phyloP scores from a whole-genome alignment of 2,329 filamentous ascomycete genomes.

The Sarocladium strictum region DNA sequence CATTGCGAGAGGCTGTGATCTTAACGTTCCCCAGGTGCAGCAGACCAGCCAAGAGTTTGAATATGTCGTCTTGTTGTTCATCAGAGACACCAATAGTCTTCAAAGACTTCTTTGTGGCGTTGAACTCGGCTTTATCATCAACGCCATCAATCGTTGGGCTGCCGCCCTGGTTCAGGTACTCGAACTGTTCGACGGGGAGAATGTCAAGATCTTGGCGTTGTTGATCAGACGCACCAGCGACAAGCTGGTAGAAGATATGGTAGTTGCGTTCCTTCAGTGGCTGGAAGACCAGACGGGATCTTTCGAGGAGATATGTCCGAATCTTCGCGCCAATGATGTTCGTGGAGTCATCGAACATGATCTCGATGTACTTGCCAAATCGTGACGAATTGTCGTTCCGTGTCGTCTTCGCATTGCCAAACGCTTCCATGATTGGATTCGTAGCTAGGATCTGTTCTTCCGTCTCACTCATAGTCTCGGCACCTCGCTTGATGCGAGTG shows the following conservation, averaged over 20 bases:
- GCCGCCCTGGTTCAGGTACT: slow-evolving; percentile 93
- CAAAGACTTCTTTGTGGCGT: slow-evolving; percentile 79
- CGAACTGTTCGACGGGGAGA: slow-evolving; percentile 80
- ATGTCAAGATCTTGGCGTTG: slow-evolving; percentile 77
- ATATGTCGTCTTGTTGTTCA: slow-evolving; percentile 75
- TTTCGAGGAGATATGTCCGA: slow-evolving; percentile 88
- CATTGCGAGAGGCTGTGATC: slow-evolving; percentile 83
- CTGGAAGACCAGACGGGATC: slow-evolving; percentile 93
- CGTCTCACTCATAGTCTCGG: slow-evolving; percentile 87
- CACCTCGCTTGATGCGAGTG: slow-evolving; percentile 62
- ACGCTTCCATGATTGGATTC: slow-evolving; percentile 99
- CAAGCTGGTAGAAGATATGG: slow-evolving; percentile 97
- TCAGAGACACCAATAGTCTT: slow-evolving; percentile 78
- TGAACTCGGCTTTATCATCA: slow-evolving; percentile 91
- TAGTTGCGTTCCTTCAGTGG: slow-evolving; percentile 97
- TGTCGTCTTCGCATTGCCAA: slow-evolving; percentile 99
- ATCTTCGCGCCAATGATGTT: slow-evolving; percentile 98
- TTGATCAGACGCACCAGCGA: slow-evolving; percentile 81
- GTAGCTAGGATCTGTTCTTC: slow-evolving; percentile 98
- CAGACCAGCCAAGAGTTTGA: slow-evolving; percentile 82
- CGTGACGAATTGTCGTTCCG: slow-evolving; percentile 98
- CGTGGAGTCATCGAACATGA: slow-evolving; percentile 93
- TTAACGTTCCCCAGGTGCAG: slow-evolving; percentile 95
- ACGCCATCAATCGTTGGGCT: slow-evolving; percentile 88
- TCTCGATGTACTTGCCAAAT: slow-evolving; percentile 99